Base-by-base conservation (phyloP, 768 basidiomycete genomes). In the Lentinula sp. region DNA sequence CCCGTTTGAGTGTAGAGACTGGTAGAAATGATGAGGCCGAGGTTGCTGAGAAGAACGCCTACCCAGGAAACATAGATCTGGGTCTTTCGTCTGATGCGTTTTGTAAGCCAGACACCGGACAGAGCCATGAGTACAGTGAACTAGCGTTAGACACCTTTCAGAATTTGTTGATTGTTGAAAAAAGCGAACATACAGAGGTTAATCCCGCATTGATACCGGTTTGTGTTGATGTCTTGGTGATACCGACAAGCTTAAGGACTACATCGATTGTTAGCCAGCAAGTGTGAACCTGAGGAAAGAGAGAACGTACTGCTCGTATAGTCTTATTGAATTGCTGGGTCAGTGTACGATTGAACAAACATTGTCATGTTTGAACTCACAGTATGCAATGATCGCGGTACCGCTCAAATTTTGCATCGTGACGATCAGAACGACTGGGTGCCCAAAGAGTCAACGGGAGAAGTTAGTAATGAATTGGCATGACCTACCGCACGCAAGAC, bases 131-230 rank as follows among this genome's bases (percentile, higher is more conserved):
- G 9, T n/a, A 60, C 48, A 4, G 59, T 60, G 59, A 60, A 60
- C 32, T 53, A 15, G 9, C 8, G 33, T 16, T 6, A 20, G 51
- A 4, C 12, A 39, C 36, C 4, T 53, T 7, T 18, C 9, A 28
- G 46, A 9, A 49, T 8, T 6, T 9, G 16, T 49, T 18, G 46
- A 20, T n/a, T 35, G 12, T 36, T 10, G 20, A 53, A 28, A 15
- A 10, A 10, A 15, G 28, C 9, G 8, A 36, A 23, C 33, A n/a
- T n/a, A 53, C 51, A 13, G 59, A 60, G n/a, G 59, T 60, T 7
- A 60, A 23, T n/a, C 59, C 59, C 23, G 59, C 59, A 39, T 60
- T 60, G 16, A 60, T 60, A 10, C 59, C 59, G 4, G 59, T 60
- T 39, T 50, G 49, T 1, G 59, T 60, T 18, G 51, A 32, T 10